Evolutionary conservation across 1,284 basidiomycete genomes (phyloP), one percentile per base, ranked within the genome.

Genomic region (Exsudoporus floridanus): DNA sequence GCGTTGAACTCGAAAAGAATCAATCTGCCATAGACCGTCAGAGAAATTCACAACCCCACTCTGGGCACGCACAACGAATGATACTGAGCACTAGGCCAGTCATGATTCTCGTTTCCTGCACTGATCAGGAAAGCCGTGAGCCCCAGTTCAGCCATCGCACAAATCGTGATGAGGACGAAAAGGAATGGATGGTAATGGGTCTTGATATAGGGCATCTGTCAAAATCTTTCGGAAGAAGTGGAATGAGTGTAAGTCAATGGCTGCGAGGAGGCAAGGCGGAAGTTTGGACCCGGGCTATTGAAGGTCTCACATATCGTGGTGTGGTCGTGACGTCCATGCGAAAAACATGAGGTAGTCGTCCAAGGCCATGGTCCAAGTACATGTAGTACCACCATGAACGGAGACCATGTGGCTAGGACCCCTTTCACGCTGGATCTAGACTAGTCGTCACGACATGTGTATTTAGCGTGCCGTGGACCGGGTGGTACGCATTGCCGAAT

Each of bases 41-140:
- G 57, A 21, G 37, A 52, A 7, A 19, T 30, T 35, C 9, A 52
- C 28, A 34, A 13, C 39, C 18, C 25, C 19, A 31, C 36, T 47
- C 28, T 8, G 16, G 50, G 30, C n/a, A 77, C 83, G 64, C 62
- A 88, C 87, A 89, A 61, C 12, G 81, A 77, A 67, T 84, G 84
- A 67, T 88, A 90, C 50, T 77, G 75, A 34, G 74, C 61, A 61
- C 76, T 82, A 5, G 82, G 76, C 82, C 83, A 88, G 41, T 76
- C 80, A 21, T 74, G 70, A 47, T 75, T 70, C 58, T 82, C 80
- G 64, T 83, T 85, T 18, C 84, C 85, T 16, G 78, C 77, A 47
- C 77, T 80, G 63, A 90, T 79, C 62, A 90, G 72, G 67, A 84
- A 90, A 19, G 83, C 79, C 21, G 84, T 81, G 48, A 90, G 77